These are phyloP conservation scores for Dendrostoma leiphaemia DNA, from an alignment of 2,329 filamentous ascomycete genomes.

Conservation along the genomic window DNA sequence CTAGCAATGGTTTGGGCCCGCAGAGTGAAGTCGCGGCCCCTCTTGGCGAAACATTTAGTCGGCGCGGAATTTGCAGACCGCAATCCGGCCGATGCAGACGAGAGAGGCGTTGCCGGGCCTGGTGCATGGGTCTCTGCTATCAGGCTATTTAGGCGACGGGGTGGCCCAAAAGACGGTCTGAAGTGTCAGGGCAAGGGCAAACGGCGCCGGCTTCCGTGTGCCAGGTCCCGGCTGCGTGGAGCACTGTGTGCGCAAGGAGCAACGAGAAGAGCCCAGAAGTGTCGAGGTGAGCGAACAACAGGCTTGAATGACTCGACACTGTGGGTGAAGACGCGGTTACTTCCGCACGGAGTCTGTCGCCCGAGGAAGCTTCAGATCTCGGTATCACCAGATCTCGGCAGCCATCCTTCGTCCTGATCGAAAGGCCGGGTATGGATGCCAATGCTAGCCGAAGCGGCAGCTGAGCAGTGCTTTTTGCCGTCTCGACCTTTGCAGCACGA, in stretches of 20 bases:
- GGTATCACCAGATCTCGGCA: constrained; percentile 4
- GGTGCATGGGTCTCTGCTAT: not conserved
- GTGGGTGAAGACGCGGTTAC: constrained; percentile 2
- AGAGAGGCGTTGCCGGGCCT: not conserved
- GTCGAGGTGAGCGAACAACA: constrained; percentile 4
- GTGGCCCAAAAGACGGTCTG: constrained; percentile 19
- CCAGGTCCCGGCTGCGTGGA: not conserved
- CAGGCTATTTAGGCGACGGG: not conserved
- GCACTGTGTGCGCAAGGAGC: constrained; percentile 7
- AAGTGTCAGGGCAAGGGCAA: constrained; percentile 16
- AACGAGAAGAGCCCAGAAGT: not conserved
- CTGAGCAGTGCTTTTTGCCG: not conserved
- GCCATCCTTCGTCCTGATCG: not conserved
- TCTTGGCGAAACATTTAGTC: not conserved
- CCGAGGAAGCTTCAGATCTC: constrained; percentile 12
- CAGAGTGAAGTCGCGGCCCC: not conserved
- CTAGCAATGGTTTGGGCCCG: not conserved
- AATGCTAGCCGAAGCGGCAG: no score
- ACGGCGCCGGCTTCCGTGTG: constrained; percentile 8
- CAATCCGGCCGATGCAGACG: not conserved
- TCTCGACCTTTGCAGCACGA: not conserved
- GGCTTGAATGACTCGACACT: constrained; percentile 11
- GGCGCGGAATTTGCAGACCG: not conserved
- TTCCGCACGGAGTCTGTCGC: constrained; percentile 6
- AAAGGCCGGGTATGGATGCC: not conserved